A percentile compares a stretch with the other conserved stretches of the same genome.
These are phyloP conservation scores for Penicillium occitanis DNA, from an alignment of 2,329 filamentous ascomycete species.

Conservation along the genomic window DNA sequence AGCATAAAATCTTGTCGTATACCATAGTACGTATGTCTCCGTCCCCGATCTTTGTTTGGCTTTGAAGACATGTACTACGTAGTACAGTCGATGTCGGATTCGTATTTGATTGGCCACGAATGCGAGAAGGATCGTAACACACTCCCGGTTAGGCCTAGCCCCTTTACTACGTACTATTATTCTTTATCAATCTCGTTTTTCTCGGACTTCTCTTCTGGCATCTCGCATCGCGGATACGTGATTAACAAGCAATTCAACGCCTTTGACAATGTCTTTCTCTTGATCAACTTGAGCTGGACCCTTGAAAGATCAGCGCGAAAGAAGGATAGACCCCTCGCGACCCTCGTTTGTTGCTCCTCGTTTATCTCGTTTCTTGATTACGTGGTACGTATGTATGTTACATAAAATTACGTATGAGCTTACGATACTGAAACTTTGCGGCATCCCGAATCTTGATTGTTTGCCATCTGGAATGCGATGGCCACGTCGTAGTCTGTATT, in stretches of 20 bases:
- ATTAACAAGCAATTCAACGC: not conserved
- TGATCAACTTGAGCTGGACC: not conserved
- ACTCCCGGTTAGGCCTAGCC: not conserved
- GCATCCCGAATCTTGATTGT: not conserved
- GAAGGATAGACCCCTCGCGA: not conserved
- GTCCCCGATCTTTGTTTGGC: not conserved
- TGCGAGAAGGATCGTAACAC: not conserved
- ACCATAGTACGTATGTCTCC: not conserved
- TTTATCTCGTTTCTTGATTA: slow-evolving; percentile 3
- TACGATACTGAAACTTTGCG: slow-evolving; percentile 3
- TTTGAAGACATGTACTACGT: not conserved
- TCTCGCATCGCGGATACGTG: not conserved
- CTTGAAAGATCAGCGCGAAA: not conserved
- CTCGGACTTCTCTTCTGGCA: not conserved
- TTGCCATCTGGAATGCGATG: not conserved
- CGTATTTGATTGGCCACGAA: not conserved
- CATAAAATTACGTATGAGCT: not conserved
- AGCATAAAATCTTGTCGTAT: not conserved
- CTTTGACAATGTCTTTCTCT: not conserved
- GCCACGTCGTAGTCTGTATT: not conserved
- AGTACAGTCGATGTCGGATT: not conserved
- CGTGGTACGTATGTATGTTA: not conserved
- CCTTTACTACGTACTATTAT: not conserved
- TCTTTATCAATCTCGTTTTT: not conserved
- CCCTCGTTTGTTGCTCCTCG: not conserved